Evolutionary conservation across 768 basidiomycete species (phyloP), one percentile per base, ranked within the genome.

Genomic region (Pleurotus cornucopiae): DNA sequence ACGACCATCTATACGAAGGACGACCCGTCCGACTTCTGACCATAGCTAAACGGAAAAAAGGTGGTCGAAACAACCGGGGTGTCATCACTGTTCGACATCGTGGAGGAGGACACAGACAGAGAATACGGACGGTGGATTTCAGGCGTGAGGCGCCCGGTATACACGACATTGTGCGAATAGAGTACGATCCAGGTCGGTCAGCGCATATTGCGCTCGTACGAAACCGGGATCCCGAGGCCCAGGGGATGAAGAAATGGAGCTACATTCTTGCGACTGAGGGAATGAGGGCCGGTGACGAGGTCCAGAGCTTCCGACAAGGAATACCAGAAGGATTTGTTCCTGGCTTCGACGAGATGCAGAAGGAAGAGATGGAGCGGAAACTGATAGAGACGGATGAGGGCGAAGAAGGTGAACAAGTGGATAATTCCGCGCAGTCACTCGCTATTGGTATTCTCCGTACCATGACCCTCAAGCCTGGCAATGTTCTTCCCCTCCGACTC

Each of bases 181-280:
- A 98, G 73, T 99, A 96, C 66, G 97, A 98, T 75, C 97, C 97
- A 0, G 90, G 90, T 3, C 81, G 97, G 44, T 90, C 87, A 37
- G 93, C 91, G 5, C 97, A 99, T 69, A 96, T 99, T 65, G 96
- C 97, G 2, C 80, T 99, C 58, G 67, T 98, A 65, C 79, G 78
- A 66, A 86, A 83, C 65, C 76, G 86, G 49, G 75, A 84, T 61
- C 68, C 77, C 3, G 67, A 66, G 6, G 76, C 81, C 30, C 75
- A 79, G 58, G 88, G 83, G 1, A 69, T 57, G 58, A 74, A 79
- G 58, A 79, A 74, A 63, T 96, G 89, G 85, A 89, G 85, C 65
- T 99, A 99, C 67, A 94, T 99, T 64, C 74, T 98, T 45, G 94
- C 97, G 2, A 86, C 91, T 5, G 93, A 95, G 59, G 94, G 91